A percentile compares a stretch with the other conserved stretches of the same genome.
Conservation (phyloP, 306 rosid species). For the Abrus pulchellus region DNA sequence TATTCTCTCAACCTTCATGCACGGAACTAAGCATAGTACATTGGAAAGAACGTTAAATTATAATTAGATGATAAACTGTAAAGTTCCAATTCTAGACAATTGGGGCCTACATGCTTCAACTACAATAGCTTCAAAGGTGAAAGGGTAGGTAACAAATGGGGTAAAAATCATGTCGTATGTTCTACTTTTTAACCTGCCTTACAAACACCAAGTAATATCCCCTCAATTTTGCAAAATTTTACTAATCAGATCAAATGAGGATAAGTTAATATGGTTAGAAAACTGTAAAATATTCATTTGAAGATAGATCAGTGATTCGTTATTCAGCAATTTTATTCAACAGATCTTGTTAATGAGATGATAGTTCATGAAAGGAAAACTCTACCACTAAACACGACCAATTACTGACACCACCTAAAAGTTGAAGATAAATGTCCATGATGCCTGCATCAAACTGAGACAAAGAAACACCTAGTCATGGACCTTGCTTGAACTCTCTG, state of each 20-base stretch:
- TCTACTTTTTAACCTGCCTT: neutral
- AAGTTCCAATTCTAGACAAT: slow-evolving; percentile 8
- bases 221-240: slow-evolving; percentile 8
- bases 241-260: neutral
- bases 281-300: neutral
- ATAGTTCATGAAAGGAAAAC: neutral
- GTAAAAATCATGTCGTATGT: neutral
- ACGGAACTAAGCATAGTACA: neutral
- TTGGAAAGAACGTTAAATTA: neutral
- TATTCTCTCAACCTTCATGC: neutral
- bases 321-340: neutral
- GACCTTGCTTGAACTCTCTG: too few relatives aligned
- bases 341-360: neutral
- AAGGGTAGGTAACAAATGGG: neutral
- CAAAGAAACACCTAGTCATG: too few relatives aligned
- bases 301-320: neutral
- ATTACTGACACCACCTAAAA: too few relatives aligned
- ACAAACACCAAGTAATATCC: neutral
- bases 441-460: too few relatives aligned
- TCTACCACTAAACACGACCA: too few relatives aligned
- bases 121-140: neutral
- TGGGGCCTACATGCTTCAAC: slow-evolving; percentile 4
- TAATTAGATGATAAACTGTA: neutral
- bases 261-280: neutral
- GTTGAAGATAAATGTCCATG: too few relatives aligned